phyloP scores from a whole-genome alignment of 805 yeast genomes.

The Priceomyces carsonii region DNA sequence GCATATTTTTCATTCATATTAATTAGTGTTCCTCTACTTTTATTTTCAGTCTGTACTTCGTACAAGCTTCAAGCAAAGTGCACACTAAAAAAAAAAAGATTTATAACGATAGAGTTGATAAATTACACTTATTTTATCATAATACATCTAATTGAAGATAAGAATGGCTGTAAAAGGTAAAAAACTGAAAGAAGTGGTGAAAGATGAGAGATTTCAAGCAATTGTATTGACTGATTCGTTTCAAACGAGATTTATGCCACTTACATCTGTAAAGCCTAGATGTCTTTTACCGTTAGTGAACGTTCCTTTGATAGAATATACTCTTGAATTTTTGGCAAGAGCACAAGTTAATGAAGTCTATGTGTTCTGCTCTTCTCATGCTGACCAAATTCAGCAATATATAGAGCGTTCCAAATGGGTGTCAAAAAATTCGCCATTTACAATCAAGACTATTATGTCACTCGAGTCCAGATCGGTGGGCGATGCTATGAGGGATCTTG shows the following conservation, averaged over 20 bases:
- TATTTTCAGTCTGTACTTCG: no score
- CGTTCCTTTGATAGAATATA: constrained; percentile 91
- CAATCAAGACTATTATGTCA: constrained; percentile 74
- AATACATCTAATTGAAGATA: neutral
- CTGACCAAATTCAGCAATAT: constrained; percentile 82
- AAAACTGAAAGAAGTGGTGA: constrained; percentile 58
- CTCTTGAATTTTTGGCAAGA: constrained; percentile 88
- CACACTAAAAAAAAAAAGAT: no score
- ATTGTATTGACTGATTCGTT: constrained; percentile 93
- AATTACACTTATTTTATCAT: no score
- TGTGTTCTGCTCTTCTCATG: constrained; percentile 87
- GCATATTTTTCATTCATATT: no score
- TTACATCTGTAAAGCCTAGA: constrained; percentile 82
- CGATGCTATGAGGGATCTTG: constrained; percentile 95
- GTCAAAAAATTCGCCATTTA: constrained; percentile 73
- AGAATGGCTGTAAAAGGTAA: constrained; percentile 49
- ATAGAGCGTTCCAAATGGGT: constrained; percentile 75
- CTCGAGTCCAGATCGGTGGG: constrained; percentile 91
- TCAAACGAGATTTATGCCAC: constrained; percentile 89
- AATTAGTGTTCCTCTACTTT: no score
- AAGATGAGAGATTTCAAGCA: constrained; percentile 84
- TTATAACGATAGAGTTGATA: no score
- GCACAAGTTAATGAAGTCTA: constrained; percentile 90
- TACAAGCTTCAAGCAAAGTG: no score
- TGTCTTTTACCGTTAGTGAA: constrained; percentile 91